Base-by-base conservation (phyloP, 2,329 filamentous ascomycete species). In the Microdochium trichocladiopsis region DNA sequence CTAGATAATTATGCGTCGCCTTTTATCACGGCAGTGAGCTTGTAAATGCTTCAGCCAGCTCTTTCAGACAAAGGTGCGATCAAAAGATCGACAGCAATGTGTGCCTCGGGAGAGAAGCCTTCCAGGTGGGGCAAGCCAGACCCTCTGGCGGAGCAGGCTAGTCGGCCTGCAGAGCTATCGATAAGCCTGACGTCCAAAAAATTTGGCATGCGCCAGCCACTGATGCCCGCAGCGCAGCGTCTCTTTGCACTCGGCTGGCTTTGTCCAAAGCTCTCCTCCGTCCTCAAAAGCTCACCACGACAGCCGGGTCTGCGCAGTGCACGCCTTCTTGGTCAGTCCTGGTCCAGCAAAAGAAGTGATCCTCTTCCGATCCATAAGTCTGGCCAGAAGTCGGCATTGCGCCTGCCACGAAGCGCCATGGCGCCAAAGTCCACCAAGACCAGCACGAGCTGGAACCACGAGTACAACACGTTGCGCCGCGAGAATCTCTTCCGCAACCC, bases 401-500 rank as follows among this genome's bases (percentile, higher is more conserved):
- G 52, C 49, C 50, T 9, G 41, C 41, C 6, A 18, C 21, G 11
- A 16, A 6, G 6, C 61, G 62, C 60, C 59, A 86, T 85, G 82
- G 73, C 75, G 56, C 77, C 76, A 53, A 69, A 75, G 58, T 69
- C 77, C 47, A 48, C 21, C 18, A 22, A 48, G 58, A 88, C 86
- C 54, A 75, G 76, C 55, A 88, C 85, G 51, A 75, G 82, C 66
- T 96, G 93, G 93, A 83, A 90, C 59, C 85, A 89, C 68, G 81
- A 91, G 61, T 97, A 89, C 73, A 82, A 96, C 68, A 95, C 90
- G 3, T 72, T 92, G 54, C 85, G 90, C 54, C 87, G 93, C 63
- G 90, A 99, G 65, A 80, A 88, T 50, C 87, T 99, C 22, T 99
- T 99, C 69, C 80, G 83, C 63, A 86, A 95, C 60, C 93, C 94